Conservation (phyloP, 2,329 filamentous ascomycete species). For the Aspergillus felis region DNA sequence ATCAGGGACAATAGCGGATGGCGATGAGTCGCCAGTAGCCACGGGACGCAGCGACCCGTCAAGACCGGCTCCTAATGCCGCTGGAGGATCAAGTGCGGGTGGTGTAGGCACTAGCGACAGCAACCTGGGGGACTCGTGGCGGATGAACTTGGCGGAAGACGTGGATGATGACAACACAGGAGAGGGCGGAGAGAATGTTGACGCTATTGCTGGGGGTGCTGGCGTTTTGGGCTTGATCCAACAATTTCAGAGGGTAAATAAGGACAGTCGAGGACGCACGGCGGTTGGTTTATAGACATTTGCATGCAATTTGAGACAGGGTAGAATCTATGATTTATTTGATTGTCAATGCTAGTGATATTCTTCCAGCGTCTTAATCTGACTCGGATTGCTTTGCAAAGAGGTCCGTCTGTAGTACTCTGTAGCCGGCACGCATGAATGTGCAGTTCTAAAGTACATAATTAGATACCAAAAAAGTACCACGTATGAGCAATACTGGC, state of each 20-base stretch:
- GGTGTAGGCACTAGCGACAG: slow-evolving; percentile 47
- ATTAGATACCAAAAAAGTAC: too few relatives aligned
- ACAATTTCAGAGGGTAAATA: slow-evolving; percentile 60
- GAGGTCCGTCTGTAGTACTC: background rate
- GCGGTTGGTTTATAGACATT: slow-evolving; percentile 30
- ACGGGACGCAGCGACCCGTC: slow-evolving; percentile 13
- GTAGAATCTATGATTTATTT: background rate
- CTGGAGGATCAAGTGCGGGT: slow-evolving; percentile 31
- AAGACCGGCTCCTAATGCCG: slow-evolving; percentile 16
- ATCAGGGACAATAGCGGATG: slow-evolving; percentile 28
- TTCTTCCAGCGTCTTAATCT: background rate
- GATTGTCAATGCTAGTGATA: background rate
- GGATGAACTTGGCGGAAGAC: slow-evolving; percentile 41
- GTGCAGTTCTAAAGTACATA: background rate
- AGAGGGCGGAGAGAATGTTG: slow-evolving; percentile 48
- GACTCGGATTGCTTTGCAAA: background rate
- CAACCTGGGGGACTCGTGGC: slow-evolving; percentile 55
- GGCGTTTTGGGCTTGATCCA: slow-evolving; percentile 64
- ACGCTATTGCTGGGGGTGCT: slow-evolving; percentile 44
- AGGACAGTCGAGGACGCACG: slow-evolving; percentile 35
- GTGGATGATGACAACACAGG: slow-evolving; percentile 38
- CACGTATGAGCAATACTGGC: background rate
- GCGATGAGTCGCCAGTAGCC: slow-evolving; percentile 23
- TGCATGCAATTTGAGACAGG: background rate
- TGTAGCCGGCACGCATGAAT: background rate